phyloP scores from a whole-genome alignment of 1,284 basidiomycete genomes.

The Heterobasidion parviporum region DNA sequence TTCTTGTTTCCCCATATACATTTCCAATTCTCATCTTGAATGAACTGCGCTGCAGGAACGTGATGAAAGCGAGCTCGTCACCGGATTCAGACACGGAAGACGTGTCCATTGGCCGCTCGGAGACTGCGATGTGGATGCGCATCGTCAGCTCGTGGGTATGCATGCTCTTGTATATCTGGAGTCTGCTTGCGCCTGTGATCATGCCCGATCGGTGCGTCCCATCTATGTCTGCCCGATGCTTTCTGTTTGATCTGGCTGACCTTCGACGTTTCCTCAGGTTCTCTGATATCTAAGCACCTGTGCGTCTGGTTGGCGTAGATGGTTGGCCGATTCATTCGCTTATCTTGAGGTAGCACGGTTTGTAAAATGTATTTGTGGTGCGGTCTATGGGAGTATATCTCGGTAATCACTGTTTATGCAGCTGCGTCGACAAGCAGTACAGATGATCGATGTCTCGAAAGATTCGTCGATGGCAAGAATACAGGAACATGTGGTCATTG shows the following conservation, averaged over 20 bases:
- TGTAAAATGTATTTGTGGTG: too few species aligned
- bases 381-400: too few species aligned
- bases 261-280: slow-evolving; percentile 6
- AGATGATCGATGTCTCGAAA: too few species aligned
- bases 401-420: too few species aligned
- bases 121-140: slow-evolving; percentile 99
- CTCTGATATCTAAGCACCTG: slow-evolving; percentile 5
- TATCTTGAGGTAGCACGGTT: too few species aligned
- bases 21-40: neutral
- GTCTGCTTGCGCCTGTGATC: slow-evolving; percentile 80
- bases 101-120: slow-evolving; percentile 92
- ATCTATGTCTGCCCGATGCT: neutral
- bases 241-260: neutral
- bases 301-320: neutral
- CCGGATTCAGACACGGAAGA: slow-evolving; percentile 49
- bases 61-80: slow-evolving; percentile 41
- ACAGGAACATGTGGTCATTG: too few species aligned
- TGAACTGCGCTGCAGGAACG: slow-evolving; percentile 46
- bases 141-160: slow-evolving; percentile 94
- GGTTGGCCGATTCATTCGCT: too few species aligned
- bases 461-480: too few species aligned
- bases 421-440: too few species aligned
- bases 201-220: slow-evolving; percentile 71
- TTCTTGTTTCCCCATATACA: slow-evolving; percentile 11
- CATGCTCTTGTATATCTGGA: slow-evolving; percentile 87